Conservation (phyloP, 164 flowering plant species). For the Tetrastigma voinierianum region DNA sequence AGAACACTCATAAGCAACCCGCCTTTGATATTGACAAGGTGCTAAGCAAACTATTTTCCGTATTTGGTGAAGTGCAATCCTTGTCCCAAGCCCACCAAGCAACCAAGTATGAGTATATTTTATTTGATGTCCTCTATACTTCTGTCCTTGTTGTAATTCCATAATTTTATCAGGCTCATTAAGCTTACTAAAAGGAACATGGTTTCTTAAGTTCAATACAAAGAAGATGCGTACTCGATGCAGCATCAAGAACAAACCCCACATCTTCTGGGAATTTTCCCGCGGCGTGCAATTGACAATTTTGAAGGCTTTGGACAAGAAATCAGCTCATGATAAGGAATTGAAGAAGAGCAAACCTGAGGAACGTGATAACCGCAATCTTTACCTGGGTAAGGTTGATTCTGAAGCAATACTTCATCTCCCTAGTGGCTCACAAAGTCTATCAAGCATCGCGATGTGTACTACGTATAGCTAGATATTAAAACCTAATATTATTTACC, state of each 20-base stretch:
- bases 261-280: constrained; percentile 54
- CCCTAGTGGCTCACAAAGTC: too few relatives aligned
- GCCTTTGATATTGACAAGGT: constrained; percentile 66
- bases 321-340: constrained; percentile 64
- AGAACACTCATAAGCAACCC: constrained; percentile 80
- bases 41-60: constrained; percentile 78
- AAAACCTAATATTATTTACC: not conserved
- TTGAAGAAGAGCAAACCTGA: constrained; percentile 59
- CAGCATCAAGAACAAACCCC: constrained; percentile 60
- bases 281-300: constrained; percentile 81
- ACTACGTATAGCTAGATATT: not conserved
- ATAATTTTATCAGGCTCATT: constrained; percentile 16
- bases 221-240: too few relatives aligned
- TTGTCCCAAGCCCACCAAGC: constrained; percentile 77
- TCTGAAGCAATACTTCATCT: too few relatives aligned
- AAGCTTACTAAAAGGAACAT: constrained; percentile 98
- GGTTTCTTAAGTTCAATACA: constrained; percentile 84
- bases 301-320: constrained; percentile 82
- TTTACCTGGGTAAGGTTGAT: too few relatives aligned
- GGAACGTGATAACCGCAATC: constrained; percentile 61
- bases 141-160: not conserved
- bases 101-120: constrained; percentile 57
- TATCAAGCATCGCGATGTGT: not conserved
- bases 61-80: constrained; percentile 74
- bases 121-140: constrained; percentile 3